These are phyloP conservation scores for Ustilago hordei DNA, from an alignment of 1,284 basidiomycete genomes.

Conservation along the genomic window DNA sequence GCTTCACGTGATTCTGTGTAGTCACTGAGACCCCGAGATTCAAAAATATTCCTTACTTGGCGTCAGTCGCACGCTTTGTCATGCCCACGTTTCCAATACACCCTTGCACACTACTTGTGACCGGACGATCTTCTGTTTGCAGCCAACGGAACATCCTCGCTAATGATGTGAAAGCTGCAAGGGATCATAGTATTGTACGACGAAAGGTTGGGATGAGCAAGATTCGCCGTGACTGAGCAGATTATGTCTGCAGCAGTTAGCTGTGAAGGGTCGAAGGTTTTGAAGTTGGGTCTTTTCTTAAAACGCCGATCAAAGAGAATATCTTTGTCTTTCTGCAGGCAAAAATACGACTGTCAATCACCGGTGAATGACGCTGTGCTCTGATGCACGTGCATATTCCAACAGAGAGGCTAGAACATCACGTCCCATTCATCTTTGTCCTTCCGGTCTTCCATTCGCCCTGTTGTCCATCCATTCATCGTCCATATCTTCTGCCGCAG, in stretches of 20 bases:
- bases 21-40: not conserved
- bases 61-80: constrained; percentile 18
- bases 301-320: constrained; percentile 1
- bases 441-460: constrained; percentile 4
- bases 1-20: constrained; percentile 42
- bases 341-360: constrained; percentile 6
- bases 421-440: not conserved
- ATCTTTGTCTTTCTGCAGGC: not conserved
- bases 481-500: not conserved
- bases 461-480: not conserved
- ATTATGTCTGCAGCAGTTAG: not conserved
- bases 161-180: not conserved
- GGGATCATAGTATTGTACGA: not conserved
- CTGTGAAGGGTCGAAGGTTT: constrained; percentile 6
- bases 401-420: not conserved
- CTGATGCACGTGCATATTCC: constrained; percentile 20
- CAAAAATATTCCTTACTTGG: constrained; percentile 11
- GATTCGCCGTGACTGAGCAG: constrained; percentile 2
- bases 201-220: not conserved
- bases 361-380: constrained; percentile 25
- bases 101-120: not conserved
- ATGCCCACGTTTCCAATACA: constrained; percentile 5
- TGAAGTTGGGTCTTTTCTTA: not conserved
- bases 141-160: not conserved
- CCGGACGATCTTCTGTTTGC: not conserved